Percentiles rank a stretch among this genome's conserved stretches.
These are phyloP conservation scores for Talaromyces rugulosus DNA, from an alignment of 2,329 filamentous ascomycete species.

Conservation along the genomic window DNA sequence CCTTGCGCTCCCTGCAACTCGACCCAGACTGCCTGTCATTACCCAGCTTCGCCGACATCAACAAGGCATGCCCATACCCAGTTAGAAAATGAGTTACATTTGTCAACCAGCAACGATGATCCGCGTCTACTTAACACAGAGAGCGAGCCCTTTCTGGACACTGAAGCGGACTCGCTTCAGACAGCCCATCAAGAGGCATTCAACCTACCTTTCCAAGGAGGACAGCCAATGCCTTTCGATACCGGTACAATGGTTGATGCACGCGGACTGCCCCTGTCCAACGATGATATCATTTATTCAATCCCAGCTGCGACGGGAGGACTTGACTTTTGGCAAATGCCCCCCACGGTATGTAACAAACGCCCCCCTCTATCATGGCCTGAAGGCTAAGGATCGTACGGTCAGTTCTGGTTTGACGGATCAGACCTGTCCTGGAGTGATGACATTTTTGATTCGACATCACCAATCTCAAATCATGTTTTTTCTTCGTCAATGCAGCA, in stretches of 20 bases:
- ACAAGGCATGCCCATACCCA: not conserved
- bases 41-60: not conserved
- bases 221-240: not conserved
- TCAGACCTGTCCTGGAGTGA: not conserved
- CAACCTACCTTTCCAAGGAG: not conserved
- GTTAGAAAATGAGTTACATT: not conserved
- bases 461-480: not conserved
- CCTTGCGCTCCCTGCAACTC: not conserved
- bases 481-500: not conserved
- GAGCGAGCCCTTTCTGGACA: not conserved
- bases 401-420: not conserved
- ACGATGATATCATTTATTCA: not conserved
- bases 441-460: not conserved
- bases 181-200: not conserved
- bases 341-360: not conserved
- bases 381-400: not conserved
- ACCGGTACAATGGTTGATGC: not conserved
- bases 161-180: not conserved
- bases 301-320: not conserved
- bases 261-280: not conserved
- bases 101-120: not conserved
- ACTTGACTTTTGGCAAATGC: not conserved
- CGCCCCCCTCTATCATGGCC: not conserved
- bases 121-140: not conserved
- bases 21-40: not conserved